Conservation (phyloP, 305 asterid genomes). For the Fraxinus nigra region DNA sequence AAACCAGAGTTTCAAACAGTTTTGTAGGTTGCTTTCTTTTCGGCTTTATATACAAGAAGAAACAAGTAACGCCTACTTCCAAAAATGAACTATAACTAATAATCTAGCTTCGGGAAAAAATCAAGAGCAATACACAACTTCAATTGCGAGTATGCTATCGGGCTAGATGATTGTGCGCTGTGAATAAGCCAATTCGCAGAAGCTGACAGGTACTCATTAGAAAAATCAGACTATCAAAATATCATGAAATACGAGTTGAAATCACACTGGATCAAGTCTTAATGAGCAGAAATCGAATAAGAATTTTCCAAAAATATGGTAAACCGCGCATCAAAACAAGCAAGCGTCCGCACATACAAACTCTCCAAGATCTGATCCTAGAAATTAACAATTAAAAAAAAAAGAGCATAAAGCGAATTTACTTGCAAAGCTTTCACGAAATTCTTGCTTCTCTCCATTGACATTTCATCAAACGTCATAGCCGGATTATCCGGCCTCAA, state of each 20-base stretch:
- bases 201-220: not conserved
- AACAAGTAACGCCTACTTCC: not conserved
- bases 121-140: not conserved
- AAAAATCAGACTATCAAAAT: not conserved
- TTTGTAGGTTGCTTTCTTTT: not conserved
- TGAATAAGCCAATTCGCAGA: not conserved
- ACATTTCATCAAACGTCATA: slow-evolving; percentile 60
- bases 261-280: not conserved
- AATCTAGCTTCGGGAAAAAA: not conserved
- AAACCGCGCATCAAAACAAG: not conserved
- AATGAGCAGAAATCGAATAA: not conserved
- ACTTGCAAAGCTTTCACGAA: slow-evolving; percentile 92
- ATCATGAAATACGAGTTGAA: not conserved
- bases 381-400: not conserved
- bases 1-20: not conserved
- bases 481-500: slow-evolving; percentile 36
- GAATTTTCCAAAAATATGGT: not conserved
- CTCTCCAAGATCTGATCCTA: not conserved
- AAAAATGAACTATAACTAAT: not conserved
- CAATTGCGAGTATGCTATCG: not conserved
- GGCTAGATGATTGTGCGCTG: not conserved
- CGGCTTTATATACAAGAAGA: not conserved
- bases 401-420: not conserved
- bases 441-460: slow-evolving; percentile 75
- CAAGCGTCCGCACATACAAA: not conserved